These are phyloP conservation scores for Mortierella hygrophila DNA, from an alignment of 192 early-diverging fungal genomes.

Conservation along the genomic window DNA sequence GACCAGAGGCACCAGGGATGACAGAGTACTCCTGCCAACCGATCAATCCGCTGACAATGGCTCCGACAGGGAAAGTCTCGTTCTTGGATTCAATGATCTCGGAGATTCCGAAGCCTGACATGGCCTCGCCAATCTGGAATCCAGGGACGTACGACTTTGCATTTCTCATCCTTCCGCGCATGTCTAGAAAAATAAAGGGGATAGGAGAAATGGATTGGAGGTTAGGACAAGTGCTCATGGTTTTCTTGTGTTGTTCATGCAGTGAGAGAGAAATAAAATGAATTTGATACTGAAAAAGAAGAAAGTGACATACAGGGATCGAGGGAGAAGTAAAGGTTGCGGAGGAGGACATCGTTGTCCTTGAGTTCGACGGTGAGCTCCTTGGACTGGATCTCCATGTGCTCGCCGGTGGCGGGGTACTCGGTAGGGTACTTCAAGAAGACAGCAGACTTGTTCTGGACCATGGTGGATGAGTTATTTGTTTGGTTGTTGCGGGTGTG, in stretches of 20 bases:
- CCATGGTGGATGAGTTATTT: constrained; percentile 38
- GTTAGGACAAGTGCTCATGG: background rate
- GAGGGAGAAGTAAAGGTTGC: constrained; percentile 76
- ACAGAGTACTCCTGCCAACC: constrained; percentile 61
- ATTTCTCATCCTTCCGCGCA: constrained; percentile 46
- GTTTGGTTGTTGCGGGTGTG: background rate
- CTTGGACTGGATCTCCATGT: constrained; percentile 64
- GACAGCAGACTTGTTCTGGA: constrained; percentile 59
- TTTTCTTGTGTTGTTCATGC: constrained; percentile 6
- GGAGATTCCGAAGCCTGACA: constrained; percentile 73
- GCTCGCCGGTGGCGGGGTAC: constrained; percentile 60
- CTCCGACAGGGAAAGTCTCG: constrained; percentile 68
- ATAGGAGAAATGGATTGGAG: background rate
- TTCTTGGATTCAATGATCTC: constrained; percentile 79
- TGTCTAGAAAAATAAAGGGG: constrained; percentile 9
- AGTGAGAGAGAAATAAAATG: constrained; percentile 43
- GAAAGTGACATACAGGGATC: constrained; percentile 79
- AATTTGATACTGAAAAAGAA: background rate
- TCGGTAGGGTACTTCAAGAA: constrained; percentile 60
- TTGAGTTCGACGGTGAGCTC: constrained; percentile 62
- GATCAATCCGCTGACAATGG: constrained; percentile 69
- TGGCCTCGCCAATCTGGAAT: constrained; percentile 64
- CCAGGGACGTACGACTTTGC: constrained; percentile 35
- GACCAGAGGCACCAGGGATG: constrained; percentile 32
- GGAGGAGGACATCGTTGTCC: constrained; percentile 67